These are phyloP conservation scores for Quercus lobata DNA, from an alignment of 331 rosid species.

Conservation along the genomic window DNA sequence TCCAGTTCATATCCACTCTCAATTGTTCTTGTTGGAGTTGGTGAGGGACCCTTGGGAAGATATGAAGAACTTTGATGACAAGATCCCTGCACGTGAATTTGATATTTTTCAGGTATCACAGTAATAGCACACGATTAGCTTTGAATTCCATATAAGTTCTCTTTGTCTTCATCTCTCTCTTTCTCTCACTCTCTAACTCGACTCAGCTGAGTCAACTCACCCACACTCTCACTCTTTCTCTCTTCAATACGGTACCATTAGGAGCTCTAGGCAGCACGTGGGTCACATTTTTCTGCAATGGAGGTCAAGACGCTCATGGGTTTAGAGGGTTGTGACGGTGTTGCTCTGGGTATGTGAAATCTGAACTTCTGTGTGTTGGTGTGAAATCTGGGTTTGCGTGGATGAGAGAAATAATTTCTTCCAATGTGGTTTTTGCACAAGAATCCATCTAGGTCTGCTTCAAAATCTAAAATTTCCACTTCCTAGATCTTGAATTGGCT, in stretches of 20 bases:
- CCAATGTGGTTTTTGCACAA: background rate
- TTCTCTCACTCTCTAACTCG: no score
- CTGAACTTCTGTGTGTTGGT: no score
- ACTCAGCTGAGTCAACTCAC: no score
- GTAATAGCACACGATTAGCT: background rate
- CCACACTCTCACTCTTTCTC: no score
- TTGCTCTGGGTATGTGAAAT: no score
- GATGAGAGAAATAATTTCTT: background rate
- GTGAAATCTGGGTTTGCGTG: no score
- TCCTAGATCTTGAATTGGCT: background rate
- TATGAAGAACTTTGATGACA: slow-evolving; percentile 87
- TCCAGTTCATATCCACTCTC: slow-evolving; percentile 74
- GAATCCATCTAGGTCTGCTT: background rate
- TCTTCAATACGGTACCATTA: no score
- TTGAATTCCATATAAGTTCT: background rate
- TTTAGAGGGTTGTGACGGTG: no score
- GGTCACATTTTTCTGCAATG: no score
- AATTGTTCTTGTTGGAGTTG: slow-evolving; percentile 83
- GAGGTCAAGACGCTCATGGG: no score
- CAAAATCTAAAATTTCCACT: background rate
- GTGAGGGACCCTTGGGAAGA: slow-evolving; percentile 97
- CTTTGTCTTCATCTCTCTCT: no score
- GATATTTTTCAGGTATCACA: slow-evolving; percentile 79
- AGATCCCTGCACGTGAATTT: slow-evolving; percentile 65
- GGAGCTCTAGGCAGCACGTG: no score